Conservation (phyloP, 2,329 filamentous ascomycete species). For the Ceratocystiopsis sp. region DNA sequence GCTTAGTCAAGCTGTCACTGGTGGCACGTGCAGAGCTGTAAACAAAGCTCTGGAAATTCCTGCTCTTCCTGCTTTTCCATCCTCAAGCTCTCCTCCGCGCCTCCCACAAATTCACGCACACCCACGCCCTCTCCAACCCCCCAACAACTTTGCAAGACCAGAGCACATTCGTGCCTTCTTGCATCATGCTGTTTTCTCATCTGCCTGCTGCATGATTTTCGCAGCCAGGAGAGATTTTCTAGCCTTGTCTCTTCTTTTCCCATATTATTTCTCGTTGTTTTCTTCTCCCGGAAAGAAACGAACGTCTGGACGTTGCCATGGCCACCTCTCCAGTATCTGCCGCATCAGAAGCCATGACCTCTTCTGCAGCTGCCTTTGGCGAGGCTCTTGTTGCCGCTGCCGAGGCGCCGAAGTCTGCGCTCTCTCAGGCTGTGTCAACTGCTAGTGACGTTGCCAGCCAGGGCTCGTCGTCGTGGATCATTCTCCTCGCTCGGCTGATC, state of each 20-base stretch:
- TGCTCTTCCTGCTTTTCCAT: too few species aligned
- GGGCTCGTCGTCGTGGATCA: constrained; percentile 36
- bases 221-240: constrained; percentile 8
- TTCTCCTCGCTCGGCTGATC: constrained; percentile 36
- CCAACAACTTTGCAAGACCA: too few species aligned
- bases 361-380: constrained; percentile 1
- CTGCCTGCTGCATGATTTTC: constrained; percentile 5
- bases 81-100: too few species aligned
- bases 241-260: neutral
- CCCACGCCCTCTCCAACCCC: too few species aligned
- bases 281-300: neutral
- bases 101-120: too few species aligned
- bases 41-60: neutral
- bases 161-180: too few species aligned
- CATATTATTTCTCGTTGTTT: too few species aligned
- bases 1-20: too few species aligned
- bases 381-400: constrained; percentile 12
- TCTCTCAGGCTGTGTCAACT: constrained; percentile 23
- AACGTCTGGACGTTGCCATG: constrained; percentile 1
- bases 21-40: too few species aligned
- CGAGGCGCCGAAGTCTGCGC: constrained; percentile 11
- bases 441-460: constrained; percentile 20
- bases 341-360: neutral
- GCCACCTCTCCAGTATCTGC: constrained; percentile 4
- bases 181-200: too few species aligned